A percentile compares a stretch with the other conserved stretches of the same genome.
Conservation (phyloP, 2,329 filamentous ascomycete species). For the Fusarium metavorans region DNA sequence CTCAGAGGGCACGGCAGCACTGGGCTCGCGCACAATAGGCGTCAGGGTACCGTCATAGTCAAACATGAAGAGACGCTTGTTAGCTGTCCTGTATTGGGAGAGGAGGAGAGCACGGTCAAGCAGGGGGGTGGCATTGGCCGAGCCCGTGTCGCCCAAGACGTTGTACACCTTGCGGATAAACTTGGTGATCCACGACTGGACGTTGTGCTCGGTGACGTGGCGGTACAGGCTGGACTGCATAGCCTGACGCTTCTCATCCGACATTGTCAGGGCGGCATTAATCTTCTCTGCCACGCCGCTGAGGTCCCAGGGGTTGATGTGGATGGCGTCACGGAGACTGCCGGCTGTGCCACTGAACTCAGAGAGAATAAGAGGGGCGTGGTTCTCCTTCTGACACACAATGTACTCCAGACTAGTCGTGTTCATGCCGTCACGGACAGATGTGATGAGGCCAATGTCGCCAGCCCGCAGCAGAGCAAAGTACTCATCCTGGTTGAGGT, state of each 20-base stretch:
- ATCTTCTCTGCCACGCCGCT: slow-evolving; percentile 87
- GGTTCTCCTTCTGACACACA: slow-evolving; percentile 87
- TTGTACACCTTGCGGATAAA: slow-evolving; percentile 84
- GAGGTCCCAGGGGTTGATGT: slow-evolving; percentile 97
- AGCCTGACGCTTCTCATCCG: slow-evolving; percentile 70
- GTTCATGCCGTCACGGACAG: slow-evolving; percentile 97
- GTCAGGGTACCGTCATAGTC: slow-evolving; percentile 98
- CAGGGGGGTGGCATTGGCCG: slow-evolving; percentile 81
- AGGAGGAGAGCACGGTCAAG: slow-evolving; percentile 82
- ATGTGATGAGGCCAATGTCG: slow-evolving; percentile 94
- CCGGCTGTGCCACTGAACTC: slow-evolving; percentile 96
- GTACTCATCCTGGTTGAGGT: slow-evolving; percentile 90
- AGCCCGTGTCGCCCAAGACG: slow-evolving; percentile 82
- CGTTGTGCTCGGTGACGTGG: slow-evolving; percentile 87
- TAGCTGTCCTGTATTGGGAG: slow-evolving; percentile 78
- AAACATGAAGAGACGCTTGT: slow-evolving; percentile 94
- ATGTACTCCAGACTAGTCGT: slow-evolving; percentile 96
- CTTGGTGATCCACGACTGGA: slow-evolving; percentile 86
- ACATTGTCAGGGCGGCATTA: slow-evolving; percentile 83
- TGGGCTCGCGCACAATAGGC: slow-evolving; percentile 92
- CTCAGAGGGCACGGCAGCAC: slow-evolving; percentile 88
- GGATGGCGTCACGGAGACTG: slow-evolving; percentile 85
- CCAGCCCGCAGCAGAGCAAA: slow-evolving; percentile 92
- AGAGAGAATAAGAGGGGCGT: slow-evolving; percentile 91
- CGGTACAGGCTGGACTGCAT: slow-evolving; percentile 83